Evolutionary conservation across 495 filamentous ascomycete genomes (phyloP), one percentile per base, ranked within the genome.

Genomic region (Penicillium verhagenii): DNA sequence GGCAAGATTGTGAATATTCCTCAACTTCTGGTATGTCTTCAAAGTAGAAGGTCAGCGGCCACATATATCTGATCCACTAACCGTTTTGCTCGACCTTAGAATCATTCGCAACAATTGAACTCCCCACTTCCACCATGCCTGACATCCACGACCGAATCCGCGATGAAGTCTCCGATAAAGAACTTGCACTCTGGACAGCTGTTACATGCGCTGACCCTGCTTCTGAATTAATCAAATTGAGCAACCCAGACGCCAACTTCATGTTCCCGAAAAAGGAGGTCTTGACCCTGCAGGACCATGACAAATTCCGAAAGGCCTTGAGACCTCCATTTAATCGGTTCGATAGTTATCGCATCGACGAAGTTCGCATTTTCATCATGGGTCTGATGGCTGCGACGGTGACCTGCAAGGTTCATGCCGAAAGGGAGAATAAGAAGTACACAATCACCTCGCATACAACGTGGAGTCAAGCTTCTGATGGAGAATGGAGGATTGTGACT

Each of bases 81-180:
- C n/a, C n/a, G n/a, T n/a, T n/a, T n/a, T 14, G 4, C 33, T 16
- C 7, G 8, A 33, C 29, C n/a, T n/a, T n/a, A n/a, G n/a, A n/a
- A n/a, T n/a, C n/a, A n/a, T n/a, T n/a, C n/a, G n/a, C n/a, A n/a
- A n/a, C n/a, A n/a, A n/a, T n/a, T n/a, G n/a, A n/a, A n/a, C n/a
- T n/a, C 47, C 16, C 47, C 29, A 43, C 29, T 16, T 14, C 44
- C n/a, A 42, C 21, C 46, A 71, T 76, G 72, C 63, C 71, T 13
- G 50, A 65, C 18, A 78, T 78, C 50, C 69, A 76, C 68, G 74
- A 78, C 14, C 72, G 74, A 18, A 78, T 76, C 59, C 68, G 68
- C 47, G 56, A 75, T 11, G 74, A 78, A 52, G 59, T 78, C 25
- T 54, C 70, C 48, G 54, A 57, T 55, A 71, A 73, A 50, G 73